phyloP scores from a whole-genome alignment of 2,329 filamentous ascomycete species.

The Pseudogymnoascus sp. region DNA sequence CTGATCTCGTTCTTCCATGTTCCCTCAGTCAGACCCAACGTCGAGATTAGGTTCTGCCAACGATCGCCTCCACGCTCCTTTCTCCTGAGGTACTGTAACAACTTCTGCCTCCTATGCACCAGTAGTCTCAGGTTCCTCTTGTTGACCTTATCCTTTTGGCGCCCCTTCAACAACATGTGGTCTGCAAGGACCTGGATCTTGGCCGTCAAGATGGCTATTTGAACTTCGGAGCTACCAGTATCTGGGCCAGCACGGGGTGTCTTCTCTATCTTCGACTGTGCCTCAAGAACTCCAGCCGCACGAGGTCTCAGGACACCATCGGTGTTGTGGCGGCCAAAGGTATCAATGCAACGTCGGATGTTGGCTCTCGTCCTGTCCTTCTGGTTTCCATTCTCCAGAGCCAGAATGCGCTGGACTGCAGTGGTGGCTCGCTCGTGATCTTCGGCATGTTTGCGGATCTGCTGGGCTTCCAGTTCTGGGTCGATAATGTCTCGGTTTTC shows the following conservation, averaged over 20 bases:
- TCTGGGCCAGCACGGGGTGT: conserved; percentile 75
- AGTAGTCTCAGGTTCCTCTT: conserved; percentile 82
- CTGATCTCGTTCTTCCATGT: conserved; percentile 89
- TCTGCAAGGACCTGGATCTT: conserved; percentile 82
- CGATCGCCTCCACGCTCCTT: conserved; percentile 88
- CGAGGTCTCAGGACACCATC: conserved; percentile 57
- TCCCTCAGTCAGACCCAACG: conserved; percentile 76
- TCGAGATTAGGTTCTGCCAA: conserved; percentile 81
- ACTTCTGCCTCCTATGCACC: conserved; percentile 82
- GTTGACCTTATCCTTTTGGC: conserved; percentile 85
- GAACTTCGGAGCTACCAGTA: conserved; percentile 94
- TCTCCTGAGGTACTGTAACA: conserved; percentile 76
- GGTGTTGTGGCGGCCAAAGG: conserved; percentile 87
- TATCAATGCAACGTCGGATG: conserved; percentile 74
- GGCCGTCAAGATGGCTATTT: conserved; percentile 87
- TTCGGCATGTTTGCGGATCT: conserved; percentile 41
- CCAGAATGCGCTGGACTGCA: conserved; percentile 73
- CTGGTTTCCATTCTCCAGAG: conserved; percentile 68
- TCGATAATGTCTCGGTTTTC: conserved; percentile 35
- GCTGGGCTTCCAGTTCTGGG: conserved; percentile 35
- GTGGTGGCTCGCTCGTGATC: conserved; percentile 63
- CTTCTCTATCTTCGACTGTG: conserved; percentile 32
- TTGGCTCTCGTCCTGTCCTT: conserved; percentile 78
- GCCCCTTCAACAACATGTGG: conserved; percentile 59
- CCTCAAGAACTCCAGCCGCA: conserved; percentile 19